A percentile compares a stretch with the other conserved stretches of the same genome.
phyloP scores from a whole-genome alignment of 169 alveolate species.

The Neospora caninum region DNA sequence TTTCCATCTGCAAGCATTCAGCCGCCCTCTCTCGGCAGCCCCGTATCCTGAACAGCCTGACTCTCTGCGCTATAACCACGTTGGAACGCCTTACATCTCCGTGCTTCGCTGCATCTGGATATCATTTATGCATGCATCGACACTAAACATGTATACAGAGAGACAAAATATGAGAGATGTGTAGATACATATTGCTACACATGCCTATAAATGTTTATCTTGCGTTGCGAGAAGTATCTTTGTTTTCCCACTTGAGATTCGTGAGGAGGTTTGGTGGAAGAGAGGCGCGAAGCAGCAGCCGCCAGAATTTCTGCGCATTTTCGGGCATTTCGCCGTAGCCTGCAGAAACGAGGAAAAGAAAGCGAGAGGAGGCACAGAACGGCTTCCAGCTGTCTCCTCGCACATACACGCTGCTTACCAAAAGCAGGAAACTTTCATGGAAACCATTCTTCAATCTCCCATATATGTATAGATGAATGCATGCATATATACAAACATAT shows the following conservation, averaged over 20 bases:
- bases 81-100: too few species aligned
- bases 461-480: not conserved
- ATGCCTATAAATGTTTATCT: too few species aligned
- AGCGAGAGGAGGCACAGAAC: not conserved
- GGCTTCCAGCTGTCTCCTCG: not conserved
- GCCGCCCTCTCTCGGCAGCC: too few species aligned
- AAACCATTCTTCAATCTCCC: too few species aligned
- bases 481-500: not conserved
- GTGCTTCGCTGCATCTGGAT: too few species aligned
- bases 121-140: too few species aligned
- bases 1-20: too few species aligned
- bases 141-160: too few species aligned
- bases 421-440: not conserved
- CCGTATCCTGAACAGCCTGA: too few species aligned
- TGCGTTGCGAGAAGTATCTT: too few species aligned
- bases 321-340: conserved; percentile 9
- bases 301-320: conserved; percentile 17
- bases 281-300: not conserved
- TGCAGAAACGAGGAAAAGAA: not conserved
- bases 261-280: not conserved
- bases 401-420: too few species aligned
- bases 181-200: not conserved
- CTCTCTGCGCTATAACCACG: too few species aligned
- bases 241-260: not conserved
- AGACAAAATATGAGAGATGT: not conserved